Percentiles rank a stretch among this genome's conserved stretches.
Conservation (phyloP, 73 alveolate species). For the Paramecium primaurelia region DNA sequence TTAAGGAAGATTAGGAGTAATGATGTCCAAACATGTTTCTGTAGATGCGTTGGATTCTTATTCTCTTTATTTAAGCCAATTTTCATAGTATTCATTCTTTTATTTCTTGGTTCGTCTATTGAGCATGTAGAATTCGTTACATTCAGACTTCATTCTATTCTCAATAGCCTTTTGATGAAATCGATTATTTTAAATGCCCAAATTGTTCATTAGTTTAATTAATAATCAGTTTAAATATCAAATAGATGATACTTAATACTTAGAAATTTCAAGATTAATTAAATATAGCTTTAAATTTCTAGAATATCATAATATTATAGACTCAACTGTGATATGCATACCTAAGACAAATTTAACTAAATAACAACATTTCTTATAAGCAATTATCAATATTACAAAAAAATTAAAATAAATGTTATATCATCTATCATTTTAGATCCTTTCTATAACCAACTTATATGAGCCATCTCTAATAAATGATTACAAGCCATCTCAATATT, state of each 20-base stretch:
- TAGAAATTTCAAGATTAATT: background rate
- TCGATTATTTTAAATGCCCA: background rate
- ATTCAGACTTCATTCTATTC: background rate
- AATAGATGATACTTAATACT: background rate
- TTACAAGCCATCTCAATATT: conserved; percentile 17
- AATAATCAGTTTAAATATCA: background rate
- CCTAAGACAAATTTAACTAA: background rate
- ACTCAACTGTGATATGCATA: background rate
- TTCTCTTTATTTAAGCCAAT: background rate
- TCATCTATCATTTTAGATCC: background rate
- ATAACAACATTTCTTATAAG: background rate
- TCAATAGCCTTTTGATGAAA: background rate
- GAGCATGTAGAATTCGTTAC: background rate
- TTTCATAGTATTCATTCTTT: background rate
- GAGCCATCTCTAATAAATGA: background rate
- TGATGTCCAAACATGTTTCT: background rate
- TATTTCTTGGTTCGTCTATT: background rate
- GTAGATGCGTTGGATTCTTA: background rate
- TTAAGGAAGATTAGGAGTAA: background rate
- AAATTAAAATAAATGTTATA: conserved; percentile 16
- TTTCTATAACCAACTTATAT: background rate
- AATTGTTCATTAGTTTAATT: background rate
- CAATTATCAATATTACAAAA: background rate
- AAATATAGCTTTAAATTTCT: background rate
- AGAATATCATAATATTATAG: background rate